Percentiles rank a stretch among this genome's conserved stretches.
Evolutionary conservation across 768 basidiomycete genomes (phyloP).

Genomic region (Hebeloma cylindrosporum): DNA sequence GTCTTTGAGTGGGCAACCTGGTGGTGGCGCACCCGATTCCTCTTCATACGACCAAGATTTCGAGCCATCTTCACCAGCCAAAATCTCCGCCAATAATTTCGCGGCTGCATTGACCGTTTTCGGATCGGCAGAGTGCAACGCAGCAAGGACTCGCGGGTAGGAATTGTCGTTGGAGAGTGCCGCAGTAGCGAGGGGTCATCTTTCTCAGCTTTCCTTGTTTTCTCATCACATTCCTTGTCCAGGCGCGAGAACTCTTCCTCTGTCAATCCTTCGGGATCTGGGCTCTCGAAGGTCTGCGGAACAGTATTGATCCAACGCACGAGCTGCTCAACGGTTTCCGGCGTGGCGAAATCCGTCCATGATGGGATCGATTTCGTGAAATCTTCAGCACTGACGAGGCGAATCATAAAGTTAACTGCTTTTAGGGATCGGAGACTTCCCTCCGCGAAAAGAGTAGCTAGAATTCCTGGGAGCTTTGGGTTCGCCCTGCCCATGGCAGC

Average conservation of each 20-base stretch:
- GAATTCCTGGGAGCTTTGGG: slow-evolving; percentile 7
- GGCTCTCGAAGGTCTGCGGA: too few species aligned
- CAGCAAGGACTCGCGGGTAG: slow-evolving; percentile 9
- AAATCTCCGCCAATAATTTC: slow-evolving; percentile 13
- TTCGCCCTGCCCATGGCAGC: slow-evolving; percentile 10
- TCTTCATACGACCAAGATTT: slow-evolving; percentile 16
- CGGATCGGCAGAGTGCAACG: slow-evolving; percentile 2
- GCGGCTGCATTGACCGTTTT: slow-evolving; percentile 8
- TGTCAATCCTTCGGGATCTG: too few species aligned
- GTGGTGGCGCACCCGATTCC: slow-evolving; percentile 10
- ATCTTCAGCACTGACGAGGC: slow-evolving; percentile 9
- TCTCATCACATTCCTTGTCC: too few species aligned
- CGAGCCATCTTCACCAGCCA: slow-evolving; percentile 11
- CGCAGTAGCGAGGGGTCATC: too few species aligned
- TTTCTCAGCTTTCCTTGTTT: too few species aligned
- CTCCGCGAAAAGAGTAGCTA: slow-evolving; percentile 14
- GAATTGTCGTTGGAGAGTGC: too few species aligned
- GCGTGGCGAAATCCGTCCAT: slow-evolving; percentile 5
- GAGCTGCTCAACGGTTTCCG: slow-evolving; percentile 2
- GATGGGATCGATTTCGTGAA: background rate
- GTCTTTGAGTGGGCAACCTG: slow-evolving; percentile 20
- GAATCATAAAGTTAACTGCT: slow-evolving; percentile 13
- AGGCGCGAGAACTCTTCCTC: too few species aligned
- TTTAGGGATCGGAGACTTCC: slow-evolving; percentile 11
- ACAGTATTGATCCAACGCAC: too few species aligned